These are phyloP conservation scores for Annona cherimola DNA, from an alignment of 164 flowering plant species.

Conservation along the genomic window DNA sequence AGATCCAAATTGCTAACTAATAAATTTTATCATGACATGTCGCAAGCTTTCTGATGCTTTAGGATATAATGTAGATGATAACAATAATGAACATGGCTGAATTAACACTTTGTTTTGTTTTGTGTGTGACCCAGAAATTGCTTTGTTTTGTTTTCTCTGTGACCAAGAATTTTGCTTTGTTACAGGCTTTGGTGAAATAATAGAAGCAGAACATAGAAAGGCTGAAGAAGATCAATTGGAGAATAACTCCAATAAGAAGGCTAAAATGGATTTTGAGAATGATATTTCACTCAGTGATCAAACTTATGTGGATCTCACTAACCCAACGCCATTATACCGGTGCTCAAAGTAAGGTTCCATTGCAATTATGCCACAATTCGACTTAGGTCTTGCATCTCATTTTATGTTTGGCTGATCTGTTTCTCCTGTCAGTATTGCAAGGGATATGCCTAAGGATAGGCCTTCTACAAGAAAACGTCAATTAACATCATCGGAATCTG, in stretches of 20 bases:
- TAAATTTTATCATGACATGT: not conserved
- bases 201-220: conserved; percentile 19
- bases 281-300: conserved; percentile 22
- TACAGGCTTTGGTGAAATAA: conserved; percentile 9
- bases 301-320: conserved; percentile 32
- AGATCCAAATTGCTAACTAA: too few species aligned
- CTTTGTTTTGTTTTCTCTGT: not conserved
- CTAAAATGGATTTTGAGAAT: conserved; percentile 10
- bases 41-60: not conserved
- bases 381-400: not conserved
- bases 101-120: too few species aligned
- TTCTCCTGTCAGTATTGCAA: conserved; percentile 22
- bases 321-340: conserved; percentile 38
- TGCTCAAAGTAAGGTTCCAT: conserved; percentile 6
- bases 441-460: conserved; percentile 24
- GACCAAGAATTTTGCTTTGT: not conserved
- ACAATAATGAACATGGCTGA: too few species aligned
- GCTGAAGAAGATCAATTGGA: conserved; percentile 20
- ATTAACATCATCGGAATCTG: conserved; percentile 44
- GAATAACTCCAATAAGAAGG: conserved; percentile 15
- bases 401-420: not conserved
- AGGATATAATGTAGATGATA: too few species aligned
- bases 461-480: conserved; percentile 25
- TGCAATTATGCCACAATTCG: not conserved
- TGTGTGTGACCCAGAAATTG: not conserved